Evolutionary conservation across 768 basidiomycete species (phyloP), one percentile per base, ranked within the genome.

Genomic region (Psilocybe tampanensis): DNA sequence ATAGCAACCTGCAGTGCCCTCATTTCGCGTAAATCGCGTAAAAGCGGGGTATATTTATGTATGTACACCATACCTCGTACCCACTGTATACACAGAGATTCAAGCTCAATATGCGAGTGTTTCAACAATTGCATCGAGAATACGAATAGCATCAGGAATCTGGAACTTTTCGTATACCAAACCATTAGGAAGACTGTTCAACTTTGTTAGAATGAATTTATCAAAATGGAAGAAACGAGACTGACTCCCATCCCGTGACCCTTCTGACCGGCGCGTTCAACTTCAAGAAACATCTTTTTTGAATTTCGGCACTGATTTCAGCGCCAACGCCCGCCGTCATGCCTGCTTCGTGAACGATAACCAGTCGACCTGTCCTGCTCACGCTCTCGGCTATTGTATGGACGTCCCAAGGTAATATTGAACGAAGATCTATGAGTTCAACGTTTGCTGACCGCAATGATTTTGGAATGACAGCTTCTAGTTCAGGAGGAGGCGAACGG

Each of bases 211-310:
- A 29, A 49, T 50, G 24, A 44, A 33, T 19, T 12, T 1, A 52
- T 53, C 13, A 9, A 8, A 24, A 19, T 4, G 15, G 17, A 41
- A 44, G 60, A 53, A 50, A 54, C 29, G 52, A 23, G 7, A 88
- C 94, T 82, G 65, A 95, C 94, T 97, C 95, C 95, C 95, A 98
- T 24, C 92, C 93, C 2, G 91, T 85, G 17, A 98, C 85, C 39
- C 94, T 77, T 66, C 82, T 89, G 21, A 98, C 89, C 0, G 95
- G 95, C 8, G 95, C 94, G 53, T 92, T 84, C 48, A 98, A 73
- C 69, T 88, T 89, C 65, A 97, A 76, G 75, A 97, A 97, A 62
- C 91, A 94, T 56, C 89, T 76, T 71, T 89, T 89, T 75, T 93
- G 93, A 4, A 98, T 77, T 72, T 95, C 92, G 0, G 92, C 91